A percentile compares a stretch with the other conserved stretches of the same genome.
Evolutionary conservation across 2,329 filamentous ascomycete genomes (phyloP).

Genomic region (Talaromyces verruculosus): DNA sequence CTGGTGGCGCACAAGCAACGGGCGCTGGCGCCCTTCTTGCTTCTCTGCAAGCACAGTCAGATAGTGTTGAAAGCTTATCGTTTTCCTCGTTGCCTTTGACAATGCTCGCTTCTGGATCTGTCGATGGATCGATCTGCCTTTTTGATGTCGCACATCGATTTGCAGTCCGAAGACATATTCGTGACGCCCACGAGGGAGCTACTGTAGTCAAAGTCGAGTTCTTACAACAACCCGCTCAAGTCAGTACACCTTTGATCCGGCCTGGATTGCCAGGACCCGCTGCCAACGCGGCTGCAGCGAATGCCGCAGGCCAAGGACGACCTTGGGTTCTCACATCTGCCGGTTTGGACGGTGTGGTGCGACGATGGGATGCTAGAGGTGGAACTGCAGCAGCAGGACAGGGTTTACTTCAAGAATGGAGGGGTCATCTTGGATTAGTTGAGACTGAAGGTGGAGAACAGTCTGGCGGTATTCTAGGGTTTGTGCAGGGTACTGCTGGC

Average conservation of each 20-base stretch:
- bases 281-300: constrained; percentile 25
- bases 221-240: constrained; percentile 52
- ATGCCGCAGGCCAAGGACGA: constrained; percentile 41
- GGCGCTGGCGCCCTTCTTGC: constrained; percentile 74
- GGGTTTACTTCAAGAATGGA: constrained; percentile 83
- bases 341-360: constrained; percentile 88
- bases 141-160: constrained; percentile 87
- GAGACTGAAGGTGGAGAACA: constrained; percentile 65
- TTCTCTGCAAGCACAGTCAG: constrained; percentile 73
- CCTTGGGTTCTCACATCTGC: constrained; percentile 77
- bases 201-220: constrained; percentile 94
- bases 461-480: constrained; percentile 83
- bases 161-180: constrained; percentile 78
- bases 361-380: constrained; percentile 79
- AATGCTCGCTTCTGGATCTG: constrained; percentile 62
- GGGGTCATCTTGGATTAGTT: constrained; percentile 62
- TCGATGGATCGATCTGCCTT: constrained; percentile 71
- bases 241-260: constrained; percentile 25
- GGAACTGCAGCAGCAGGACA: constrained; percentile 65
- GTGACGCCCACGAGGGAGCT: constrained; percentile 80
- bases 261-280: constrained; percentile 29
- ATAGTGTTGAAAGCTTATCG: constrained; percentile 73
- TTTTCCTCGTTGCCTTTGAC: constrained; percentile 63
- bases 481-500: constrained; percentile 71
- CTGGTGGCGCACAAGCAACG: constrained; percentile 35